These are phyloP conservation scores for Aspergillus sp. DNA, from an alignment of 2,329 filamentous ascomycete genomes.

Conservation along the genomic window DNA sequence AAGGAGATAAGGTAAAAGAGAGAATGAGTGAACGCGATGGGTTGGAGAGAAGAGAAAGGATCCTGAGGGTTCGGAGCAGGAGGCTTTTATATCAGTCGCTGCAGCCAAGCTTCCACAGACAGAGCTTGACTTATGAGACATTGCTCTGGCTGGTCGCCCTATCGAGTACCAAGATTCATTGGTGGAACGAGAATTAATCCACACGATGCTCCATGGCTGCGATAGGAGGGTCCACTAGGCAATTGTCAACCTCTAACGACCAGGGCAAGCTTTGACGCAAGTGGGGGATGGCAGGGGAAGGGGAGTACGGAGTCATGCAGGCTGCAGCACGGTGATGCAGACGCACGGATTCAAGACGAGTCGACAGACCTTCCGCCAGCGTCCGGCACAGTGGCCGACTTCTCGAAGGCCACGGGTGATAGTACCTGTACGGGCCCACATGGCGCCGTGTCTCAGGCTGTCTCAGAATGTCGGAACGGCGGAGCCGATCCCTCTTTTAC, in stretches of 20 bases:
- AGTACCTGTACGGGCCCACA: background rate
- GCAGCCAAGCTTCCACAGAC: background rate
- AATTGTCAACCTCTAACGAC: background rate
- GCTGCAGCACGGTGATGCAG: background rate
- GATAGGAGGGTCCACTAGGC: background rate
- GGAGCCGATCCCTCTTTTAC: background rate
- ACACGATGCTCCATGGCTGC: background rate
- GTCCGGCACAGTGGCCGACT: background rate
- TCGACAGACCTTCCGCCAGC: background rate
- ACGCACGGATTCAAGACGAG: background rate
- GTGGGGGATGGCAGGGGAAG: background rate
- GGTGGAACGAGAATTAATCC: background rate
- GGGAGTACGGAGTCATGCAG: background rate
- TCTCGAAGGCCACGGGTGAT: background rate
- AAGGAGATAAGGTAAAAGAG: slow-evolving; percentile 9
- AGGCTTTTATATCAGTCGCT: background rate
- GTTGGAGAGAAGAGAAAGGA: background rate
- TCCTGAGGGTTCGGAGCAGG: background rate
- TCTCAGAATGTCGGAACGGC: background rate
- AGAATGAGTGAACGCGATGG: slow-evolving; percentile 5
- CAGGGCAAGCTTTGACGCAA: background rate
- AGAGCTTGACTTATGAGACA: background rate
- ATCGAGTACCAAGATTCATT: background rate
- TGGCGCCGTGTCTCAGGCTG: background rate
- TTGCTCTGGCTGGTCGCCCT: background rate